Evolutionary conservation across 768 basidiomycete genomes (phyloP), one percentile per base, ranked within the genome.

Genomic region (Suillus spraguei): DNA sequence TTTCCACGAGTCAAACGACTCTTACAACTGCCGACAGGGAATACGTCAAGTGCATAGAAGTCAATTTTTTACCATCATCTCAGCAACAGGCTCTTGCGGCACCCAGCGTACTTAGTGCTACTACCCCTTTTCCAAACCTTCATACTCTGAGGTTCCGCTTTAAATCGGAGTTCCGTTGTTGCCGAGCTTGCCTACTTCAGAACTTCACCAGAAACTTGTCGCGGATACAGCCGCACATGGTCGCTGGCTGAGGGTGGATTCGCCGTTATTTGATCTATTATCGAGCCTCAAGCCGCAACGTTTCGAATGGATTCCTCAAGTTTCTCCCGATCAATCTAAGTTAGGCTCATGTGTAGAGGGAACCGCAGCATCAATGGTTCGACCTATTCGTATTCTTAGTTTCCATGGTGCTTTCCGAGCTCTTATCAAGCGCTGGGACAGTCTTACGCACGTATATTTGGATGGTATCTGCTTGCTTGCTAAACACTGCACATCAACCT

Each of bases 231-330:
- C 24, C 9, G 4, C 36, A 24, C 24, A 28, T 13, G 32, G n/a
- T 16, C 33, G 5, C 9, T 63, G 62, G 59, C 41, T 63, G 5
- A 33, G 62, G 16, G 22, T 22, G 20, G 62, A 59, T 35, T 59
- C 62, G n/a, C 55, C 62, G 8, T 42, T 49, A 60, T 63, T 60
- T 20, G 46, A 60, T 59, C 33, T 63, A 35, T 49, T 60, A 55
- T 63, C 59, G 11, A 52, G 16, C 6, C 20, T 36, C 38, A 50
- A 59, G 10, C 62, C 62, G 8, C 62, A 36, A 24, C 42, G 11
- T 46, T 63, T 63, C 41, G 46, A 63, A 39, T 63, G 62, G 62
- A 42, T 47, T 28, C 22, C 58, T 47, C 32, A 28, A 24, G 58
- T 9, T 41, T 13, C 56, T 9, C 11, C 14, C 9, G 59, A 44